Evolutionary conservation across 2,329 filamentous ascomycete species (phyloP).

Genomic region (Colletotrichum sp.): DNA sequence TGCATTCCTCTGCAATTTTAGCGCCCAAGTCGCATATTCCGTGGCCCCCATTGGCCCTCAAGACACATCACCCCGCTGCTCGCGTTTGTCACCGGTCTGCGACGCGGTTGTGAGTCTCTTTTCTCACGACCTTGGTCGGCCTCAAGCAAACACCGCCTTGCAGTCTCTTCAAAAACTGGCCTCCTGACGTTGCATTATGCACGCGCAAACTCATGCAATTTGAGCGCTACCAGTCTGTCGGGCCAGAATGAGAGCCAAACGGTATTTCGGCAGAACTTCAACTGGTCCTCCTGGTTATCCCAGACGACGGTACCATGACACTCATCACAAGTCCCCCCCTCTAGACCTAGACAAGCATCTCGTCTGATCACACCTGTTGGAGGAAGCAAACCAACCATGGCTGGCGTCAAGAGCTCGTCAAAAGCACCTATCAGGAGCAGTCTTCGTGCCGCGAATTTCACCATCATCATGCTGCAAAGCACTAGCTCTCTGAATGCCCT

Average conservation of each 20-base stretch:
- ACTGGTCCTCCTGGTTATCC: neutral
- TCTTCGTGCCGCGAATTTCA: neutral
- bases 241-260: slow-evolving; percentile 14
- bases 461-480: neutral
- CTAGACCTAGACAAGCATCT: neutral
- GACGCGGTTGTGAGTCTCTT: slow-evolving; percentile 7
- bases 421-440: neutral
- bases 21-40: slow-evolving; percentile 18
- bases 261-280: neutral
- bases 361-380: neutral
- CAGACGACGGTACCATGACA: neutral
- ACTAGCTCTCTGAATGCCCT: neutral
- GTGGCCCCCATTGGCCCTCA: slow-evolving; percentile 15
- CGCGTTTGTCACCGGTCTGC: slow-evolving; percentile 11
- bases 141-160: neutral
- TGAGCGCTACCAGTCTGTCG: slow-evolving; percentile 35
- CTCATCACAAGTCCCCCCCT: neutral
- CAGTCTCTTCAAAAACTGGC: neutral
- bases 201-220: slow-evolving; percentile 27
- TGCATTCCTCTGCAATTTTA: slow-evolving; percentile 2
- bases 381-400: neutral
- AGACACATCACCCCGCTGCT: slow-evolving; percentile 2
- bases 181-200: slow-evolving; percentile 4
- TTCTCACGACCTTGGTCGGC: neutral
- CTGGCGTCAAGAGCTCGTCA: neutral